Evolutionary conservation across 495 filamentous ascomycete species (phyloP).

Genomic region (Corynascus novoguineensis): DNA sequence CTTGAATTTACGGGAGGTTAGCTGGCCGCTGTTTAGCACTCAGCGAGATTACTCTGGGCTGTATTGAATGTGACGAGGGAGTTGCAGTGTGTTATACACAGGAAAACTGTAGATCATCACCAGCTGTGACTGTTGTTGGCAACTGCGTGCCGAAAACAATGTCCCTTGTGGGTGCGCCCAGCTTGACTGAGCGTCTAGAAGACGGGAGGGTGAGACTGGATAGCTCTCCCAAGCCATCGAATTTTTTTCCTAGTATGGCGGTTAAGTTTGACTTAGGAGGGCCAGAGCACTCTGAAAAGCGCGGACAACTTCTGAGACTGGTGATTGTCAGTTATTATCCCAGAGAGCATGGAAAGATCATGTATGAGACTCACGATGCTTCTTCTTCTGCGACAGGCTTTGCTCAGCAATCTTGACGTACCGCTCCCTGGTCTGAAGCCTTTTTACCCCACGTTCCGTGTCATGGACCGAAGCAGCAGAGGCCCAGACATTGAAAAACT

Average conservation of each 20-base stretch:
- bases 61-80: neutral
- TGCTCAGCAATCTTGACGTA: constrained; percentile 67
- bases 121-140: neutral
- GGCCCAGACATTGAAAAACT: constrained; percentile 71
- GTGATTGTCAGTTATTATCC: constrained; percentile 12
- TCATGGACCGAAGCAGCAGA: constrained; percentile 60
- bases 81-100: neutral
- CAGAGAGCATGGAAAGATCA: neutral
- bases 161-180: neutral
- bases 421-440: constrained; percentile 69
- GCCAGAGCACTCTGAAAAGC: constrained; percentile 76
- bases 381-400: constrained; percentile 61
- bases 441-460: constrained; percentile 63
- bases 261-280: constrained; percentile 47
- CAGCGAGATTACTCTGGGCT: constrained; percentile 1
- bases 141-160: neutral
- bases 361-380: constrained; percentile 61
- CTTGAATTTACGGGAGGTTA: neutral
- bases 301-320: constrained; percentile 69
- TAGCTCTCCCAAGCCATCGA: neutral
- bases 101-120: neutral
- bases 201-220: neutral
- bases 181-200: neutral
- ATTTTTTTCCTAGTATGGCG: neutral
- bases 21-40: neutral